Evolutionary conservation across 2,329 filamentous ascomycete genomes (phyloP).

Genomic region (Aspergillus sp.): DNA sequence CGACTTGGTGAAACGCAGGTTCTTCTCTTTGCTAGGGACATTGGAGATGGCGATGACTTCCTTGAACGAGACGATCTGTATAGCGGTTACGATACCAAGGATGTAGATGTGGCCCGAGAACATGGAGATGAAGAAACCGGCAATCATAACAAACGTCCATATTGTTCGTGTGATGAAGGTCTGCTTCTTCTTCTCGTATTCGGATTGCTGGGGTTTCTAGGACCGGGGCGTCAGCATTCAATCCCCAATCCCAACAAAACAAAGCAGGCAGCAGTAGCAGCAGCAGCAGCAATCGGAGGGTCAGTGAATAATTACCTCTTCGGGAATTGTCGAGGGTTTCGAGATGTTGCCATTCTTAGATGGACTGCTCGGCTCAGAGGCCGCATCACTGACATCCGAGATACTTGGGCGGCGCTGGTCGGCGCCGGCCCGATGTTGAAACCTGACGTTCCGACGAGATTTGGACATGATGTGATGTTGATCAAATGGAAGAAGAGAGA

Average conservation of each 20-base stretch:
- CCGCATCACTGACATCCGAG: slow-evolving; percentile 51
- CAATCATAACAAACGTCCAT: slow-evolving; percentile 98
- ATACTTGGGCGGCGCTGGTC: slow-evolving; percentile 49
- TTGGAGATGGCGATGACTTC: slow-evolving; percentile 98
- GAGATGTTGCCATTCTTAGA: slow-evolving; percentile 37
- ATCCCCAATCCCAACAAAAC: slow-evolving; percentile 3
- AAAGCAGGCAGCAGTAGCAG: too few relatives aligned
- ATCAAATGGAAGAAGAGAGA: slow-evolving; percentile 7
- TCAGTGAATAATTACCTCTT: slow-evolving; percentile 21
- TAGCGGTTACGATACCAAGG: slow-evolving; percentile 82
- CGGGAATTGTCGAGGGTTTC: slow-evolving; percentile 28
- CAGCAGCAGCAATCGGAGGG: too few relatives aligned
- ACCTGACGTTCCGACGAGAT: slow-evolving; percentile 57
- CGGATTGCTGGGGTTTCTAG: slow-evolving; percentile 48
- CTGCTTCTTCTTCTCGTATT: slow-evolving; percentile 98
- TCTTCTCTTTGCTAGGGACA: slow-evolving; percentile 84
- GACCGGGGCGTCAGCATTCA: slow-evolving; percentile 17
- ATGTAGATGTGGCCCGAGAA: slow-evolving; percentile 98
- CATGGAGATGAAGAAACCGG: slow-evolving; percentile 81
- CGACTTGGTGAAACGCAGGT: slow-evolving; percentile 89
- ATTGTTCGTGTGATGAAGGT: slow-evolving; percentile 95
- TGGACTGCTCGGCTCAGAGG: slow-evolving; percentile 49
- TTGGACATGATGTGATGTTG: slow-evolving; percentile 42
- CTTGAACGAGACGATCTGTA: slow-evolving; percentile 98
- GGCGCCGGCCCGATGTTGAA: slow-evolving; percentile 47